Evolutionary conservation across 2,329 filamentous ascomycete genomes (phyloP), one percentile per base, ranked within the genome.

Genomic region (Fusarium buharicum): DNA sequence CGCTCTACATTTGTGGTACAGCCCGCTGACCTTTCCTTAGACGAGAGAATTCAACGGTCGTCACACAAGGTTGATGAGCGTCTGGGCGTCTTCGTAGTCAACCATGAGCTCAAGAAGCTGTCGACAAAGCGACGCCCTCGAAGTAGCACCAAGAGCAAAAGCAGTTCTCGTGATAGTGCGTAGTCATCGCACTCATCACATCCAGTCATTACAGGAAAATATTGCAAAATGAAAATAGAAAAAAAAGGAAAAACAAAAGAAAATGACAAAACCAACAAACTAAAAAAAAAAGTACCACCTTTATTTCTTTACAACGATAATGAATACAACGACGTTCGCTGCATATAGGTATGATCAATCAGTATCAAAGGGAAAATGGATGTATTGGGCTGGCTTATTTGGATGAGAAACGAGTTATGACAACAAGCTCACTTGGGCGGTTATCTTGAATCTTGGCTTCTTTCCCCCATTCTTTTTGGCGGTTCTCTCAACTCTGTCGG

Each of bases 21-120:
- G 20, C 16, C 17, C 37, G 17, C 71, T 74, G 52, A 73, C 50
- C 37, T 13, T 33, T 30, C 4, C 14, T 24, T 40, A 77, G 75
- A 76, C 43, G 70, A 73, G 47, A 64, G 59, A 28, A 48, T 78
- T 22, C 71, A 76, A 55, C 57, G 66, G 18, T 76, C 75, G 6
- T 59, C 68, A 24, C 54, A 69, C 39, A 72, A 74, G 24, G 69
- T 72, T 45, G 75, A 77, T 50, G 61, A 68, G 43, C 70, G 76
- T 48, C 63, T 78, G 14, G 70, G 70, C 50, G 66, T 67, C 28
- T 68, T 78, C 38, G 75, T 78, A 28, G 71, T 78, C 17, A 72
- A 75, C 47, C 76, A 78, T 50, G 76, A 78, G 63, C 47, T 77
- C 18, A 77, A 77, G 68, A 78, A 77, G 64, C 70, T 78, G 54